Percentiles rank a stretch among this genome's conserved stretches.
These are phyloP conservation scores for Nepenthes mirabilis DNA, from an alignment of 148 eudicot genomes.

Conservation along the genomic window DNA sequence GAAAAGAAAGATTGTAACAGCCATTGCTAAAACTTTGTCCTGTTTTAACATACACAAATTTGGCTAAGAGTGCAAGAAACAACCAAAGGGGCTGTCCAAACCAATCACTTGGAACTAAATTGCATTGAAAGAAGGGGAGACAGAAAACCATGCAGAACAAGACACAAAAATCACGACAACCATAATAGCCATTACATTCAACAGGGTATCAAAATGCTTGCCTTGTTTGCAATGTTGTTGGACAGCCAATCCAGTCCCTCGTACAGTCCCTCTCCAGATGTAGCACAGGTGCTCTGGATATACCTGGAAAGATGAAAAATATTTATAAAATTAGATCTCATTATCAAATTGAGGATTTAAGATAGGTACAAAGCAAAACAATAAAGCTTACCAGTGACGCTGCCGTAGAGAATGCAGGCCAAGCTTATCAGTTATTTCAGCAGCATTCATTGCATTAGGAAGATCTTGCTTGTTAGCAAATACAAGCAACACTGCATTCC, in stretches of 20 bases:
- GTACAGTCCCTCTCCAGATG: conserved; percentile 63
- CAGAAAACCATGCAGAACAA: neutral
- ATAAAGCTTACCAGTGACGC: conserved; percentile 45
- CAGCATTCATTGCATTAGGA: conserved; percentile 77
- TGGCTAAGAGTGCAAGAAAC: too few species aligned
- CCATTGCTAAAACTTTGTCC: too few species aligned
- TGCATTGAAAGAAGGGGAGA: too few species aligned
- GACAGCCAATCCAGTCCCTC: conserved; percentile 78
- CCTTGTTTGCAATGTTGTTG: conserved; percentile 72
- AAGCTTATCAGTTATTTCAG: conserved; percentile 66
- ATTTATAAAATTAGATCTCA: neutral
- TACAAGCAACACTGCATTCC: conserved; percentile 66
- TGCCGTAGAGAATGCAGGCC: conserved; percentile 73
- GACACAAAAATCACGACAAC: neutral
- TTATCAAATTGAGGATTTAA: neutral
- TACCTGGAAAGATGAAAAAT: conserved; percentile 30
- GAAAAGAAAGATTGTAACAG: too few species aligned
- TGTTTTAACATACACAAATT: too few species aligned
- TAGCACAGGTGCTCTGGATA: conserved; percentile 75
- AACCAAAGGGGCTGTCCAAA: too few species aligned
- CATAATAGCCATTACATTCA: neutral
- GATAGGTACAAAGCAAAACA: neutral
- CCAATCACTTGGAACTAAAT: too few species aligned
- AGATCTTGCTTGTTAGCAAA: conserved; percentile 80
- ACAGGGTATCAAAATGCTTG: conserved; percentile 4